phyloP scores from a whole-genome alignment of 108 stramenopile species.

The Nannochloropsis gaditana region DNA sequence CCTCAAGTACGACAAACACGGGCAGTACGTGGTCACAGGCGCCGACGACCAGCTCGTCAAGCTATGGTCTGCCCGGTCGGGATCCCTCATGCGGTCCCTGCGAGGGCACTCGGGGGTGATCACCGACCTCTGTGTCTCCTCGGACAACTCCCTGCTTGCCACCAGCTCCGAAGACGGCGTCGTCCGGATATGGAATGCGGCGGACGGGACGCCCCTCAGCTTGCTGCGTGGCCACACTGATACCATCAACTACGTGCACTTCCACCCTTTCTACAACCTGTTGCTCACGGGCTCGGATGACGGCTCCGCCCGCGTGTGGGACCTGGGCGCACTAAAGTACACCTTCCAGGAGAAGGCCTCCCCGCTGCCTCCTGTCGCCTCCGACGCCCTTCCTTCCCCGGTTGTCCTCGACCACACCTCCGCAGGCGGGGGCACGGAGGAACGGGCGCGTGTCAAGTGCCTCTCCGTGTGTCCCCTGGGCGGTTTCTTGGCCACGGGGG shows the following conservation, averaged over 20 bases:
- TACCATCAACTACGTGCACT: slow-evolving; percentile 28
- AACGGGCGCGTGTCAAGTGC: slow-evolving; percentile 69
- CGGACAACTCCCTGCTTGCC: slow-evolving; percentile 81
- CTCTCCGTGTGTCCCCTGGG: slow-evolving; percentile 70
- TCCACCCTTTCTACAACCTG: slow-evolving; percentile 62
- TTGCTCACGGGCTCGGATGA: slow-evolving; percentile 67
- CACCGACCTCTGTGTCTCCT: slow-evolving; percentile 76
- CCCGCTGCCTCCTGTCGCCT: background rate
- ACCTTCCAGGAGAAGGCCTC: slow-evolving; percentile 62
- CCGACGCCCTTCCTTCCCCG: slow-evolving; percentile 24
- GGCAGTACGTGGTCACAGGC: slow-evolving; percentile 84
- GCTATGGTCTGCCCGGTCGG: slow-evolving; percentile 65
- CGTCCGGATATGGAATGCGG: slow-evolving; percentile 76
- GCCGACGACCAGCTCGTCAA: slow-evolving; percentile 86
- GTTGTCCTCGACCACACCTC: slow-evolving; percentile 60
- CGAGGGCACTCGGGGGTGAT: slow-evolving; percentile 86
- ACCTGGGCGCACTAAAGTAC: slow-evolving; percentile 59
- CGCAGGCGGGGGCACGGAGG: slow-evolving; percentile 61
- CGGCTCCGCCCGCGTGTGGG: slow-evolving; percentile 45
- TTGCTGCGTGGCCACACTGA: slow-evolving; percentile 42
- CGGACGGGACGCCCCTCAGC: slow-evolving; percentile 73
- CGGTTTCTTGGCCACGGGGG: slow-evolving; percentile 73
- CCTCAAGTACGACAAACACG: slow-evolving; percentile 75
- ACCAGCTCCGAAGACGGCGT: slow-evolving; percentile 75
- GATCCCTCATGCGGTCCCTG: slow-evolving; percentile 67